These are phyloP conservation scores for Flaveria ramosissima DNA, from an alignment of 129 eudicot genomes.

Conservation along the genomic window DNA sequence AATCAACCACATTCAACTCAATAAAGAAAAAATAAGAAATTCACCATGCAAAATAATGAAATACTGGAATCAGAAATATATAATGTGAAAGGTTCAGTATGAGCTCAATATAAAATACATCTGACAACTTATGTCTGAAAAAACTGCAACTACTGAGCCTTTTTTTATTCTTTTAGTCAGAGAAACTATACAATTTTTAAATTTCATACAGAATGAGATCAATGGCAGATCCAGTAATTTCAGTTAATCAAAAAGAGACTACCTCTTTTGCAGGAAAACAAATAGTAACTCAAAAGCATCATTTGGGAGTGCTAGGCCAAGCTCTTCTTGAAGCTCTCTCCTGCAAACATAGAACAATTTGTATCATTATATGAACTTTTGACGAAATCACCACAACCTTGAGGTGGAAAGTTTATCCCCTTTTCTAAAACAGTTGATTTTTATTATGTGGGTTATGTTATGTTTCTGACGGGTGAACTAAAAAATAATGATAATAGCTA, in stretches of 20 bases:
- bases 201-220: neutral
- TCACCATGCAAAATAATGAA: neutral
- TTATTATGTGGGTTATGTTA: neutral
- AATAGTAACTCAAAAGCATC: slow-evolving; percentile 91
- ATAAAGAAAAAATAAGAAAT: neutral
- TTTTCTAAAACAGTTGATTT: neutral
- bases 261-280: slow-evolving; percentile 79
- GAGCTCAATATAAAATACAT: neutral
- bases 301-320: slow-evolving; percentile 75
- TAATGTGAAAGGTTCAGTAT: neutral
- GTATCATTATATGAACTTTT: neutral
- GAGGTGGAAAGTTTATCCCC: neutral
- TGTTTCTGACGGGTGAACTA: neutral
- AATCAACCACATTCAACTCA: neutral
- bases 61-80: neutral
- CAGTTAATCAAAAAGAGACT: neutral
- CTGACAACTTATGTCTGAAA: neutral
- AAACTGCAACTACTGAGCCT: neutral
- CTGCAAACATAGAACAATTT: slow-evolving; percentile 45
- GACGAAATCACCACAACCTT: slow-evolving; percentile 4
- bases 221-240: neutral
- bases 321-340: slow-evolving; percentile 98
- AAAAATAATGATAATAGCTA: neutral
- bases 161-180: neutral
- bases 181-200: slow-evolving; percentile 7